Evolutionary conservation across 352 stramenopile genomes (phyloP).

Genomic region (Phytophthora rubi): DNA sequence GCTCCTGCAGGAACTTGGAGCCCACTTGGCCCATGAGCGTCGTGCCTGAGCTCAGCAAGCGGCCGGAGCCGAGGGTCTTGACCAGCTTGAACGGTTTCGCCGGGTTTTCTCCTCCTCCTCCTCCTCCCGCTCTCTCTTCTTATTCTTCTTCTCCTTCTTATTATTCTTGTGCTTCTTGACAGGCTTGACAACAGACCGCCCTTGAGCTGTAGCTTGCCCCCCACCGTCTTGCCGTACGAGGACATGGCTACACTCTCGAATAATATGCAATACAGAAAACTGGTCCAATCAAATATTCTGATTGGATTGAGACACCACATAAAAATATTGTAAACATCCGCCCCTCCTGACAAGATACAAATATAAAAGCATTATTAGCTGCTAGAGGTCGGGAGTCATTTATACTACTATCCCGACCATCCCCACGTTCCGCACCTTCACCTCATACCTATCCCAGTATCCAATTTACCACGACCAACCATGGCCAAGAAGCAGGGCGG

Average conservation of each 20-base stretch:
- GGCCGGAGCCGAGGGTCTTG: constrained; percentile 76
- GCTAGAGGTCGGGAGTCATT: neutral
- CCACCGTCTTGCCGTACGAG: constrained; percentile 74
- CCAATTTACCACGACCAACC: constrained; percentile 28
- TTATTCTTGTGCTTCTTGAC: constrained; percentile 62
- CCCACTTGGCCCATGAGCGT: constrained; percentile 87
- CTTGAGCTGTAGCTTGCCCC: constrained; percentile 85
- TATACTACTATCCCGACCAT: neutral
- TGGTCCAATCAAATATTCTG: neutral
- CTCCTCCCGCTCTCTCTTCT: constrained; percentile 19
- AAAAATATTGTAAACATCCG: neutral
- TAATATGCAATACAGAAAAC: neutral
- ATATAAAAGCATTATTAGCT: neutral
- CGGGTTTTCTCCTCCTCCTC: constrained; percentile 8
- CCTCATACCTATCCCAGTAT: neutral
- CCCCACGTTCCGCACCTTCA: neutral
- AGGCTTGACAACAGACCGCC: constrained; percentile 75
- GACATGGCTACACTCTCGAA: constrained; percentile 19
- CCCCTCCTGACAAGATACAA: neutral
- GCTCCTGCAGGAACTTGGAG: constrained; percentile 84
- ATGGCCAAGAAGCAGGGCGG: constrained; percentile 63
- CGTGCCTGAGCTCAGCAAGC: constrained; percentile 88
- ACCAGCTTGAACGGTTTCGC: constrained; percentile 72
- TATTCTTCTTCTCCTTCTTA: constrained; percentile 44
- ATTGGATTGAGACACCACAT: neutral